Evolutionary conservation across 202 grass and related monocot genomes (phyloP).

Genomic region (Saccharum hybrid): DNA sequence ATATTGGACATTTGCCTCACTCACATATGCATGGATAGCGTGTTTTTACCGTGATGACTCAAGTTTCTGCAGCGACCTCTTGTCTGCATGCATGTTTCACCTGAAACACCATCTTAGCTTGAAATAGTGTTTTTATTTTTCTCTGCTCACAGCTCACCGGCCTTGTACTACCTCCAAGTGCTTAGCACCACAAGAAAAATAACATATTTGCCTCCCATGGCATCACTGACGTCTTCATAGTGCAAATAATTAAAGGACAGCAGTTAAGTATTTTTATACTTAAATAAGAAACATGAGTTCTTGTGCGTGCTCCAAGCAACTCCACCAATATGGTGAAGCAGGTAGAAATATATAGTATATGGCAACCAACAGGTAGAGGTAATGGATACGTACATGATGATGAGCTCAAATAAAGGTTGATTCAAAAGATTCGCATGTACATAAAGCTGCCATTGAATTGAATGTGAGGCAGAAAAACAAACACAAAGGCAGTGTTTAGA

Average conservation of each 20-base stretch:
- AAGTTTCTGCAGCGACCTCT: neutral
- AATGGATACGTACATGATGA: constrained; percentile 4
- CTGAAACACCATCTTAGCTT: constrained; percentile 6
- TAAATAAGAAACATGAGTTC: neutral
- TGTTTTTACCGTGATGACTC: neutral
- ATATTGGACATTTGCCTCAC: neutral
- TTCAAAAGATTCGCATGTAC: constrained; percentile 41
- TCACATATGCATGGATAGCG: neutral
- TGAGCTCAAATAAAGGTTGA: constrained; percentile 24
- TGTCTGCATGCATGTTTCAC: neutral
- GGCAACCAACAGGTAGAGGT: neutral
- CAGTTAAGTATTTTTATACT: neutral
- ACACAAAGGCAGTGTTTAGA: too few species aligned
- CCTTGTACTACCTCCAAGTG: neutral
- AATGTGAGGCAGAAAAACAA: constrained; percentile 33
- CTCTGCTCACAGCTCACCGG: neutral
- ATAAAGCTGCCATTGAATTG: constrained; percentile 41
- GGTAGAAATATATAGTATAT: neutral
- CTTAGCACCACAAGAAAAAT: neutral
- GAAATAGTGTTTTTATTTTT: neutral
- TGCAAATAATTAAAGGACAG: neutral
- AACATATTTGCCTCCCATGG: neutral
- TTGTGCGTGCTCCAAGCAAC: neutral
- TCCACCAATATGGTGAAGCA: neutral
- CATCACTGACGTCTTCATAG: constrained; percentile 1